phyloP scores from a whole-genome alignment of 352 stramenopile genomes.

The Globisporangium apiculatum region DNA sequence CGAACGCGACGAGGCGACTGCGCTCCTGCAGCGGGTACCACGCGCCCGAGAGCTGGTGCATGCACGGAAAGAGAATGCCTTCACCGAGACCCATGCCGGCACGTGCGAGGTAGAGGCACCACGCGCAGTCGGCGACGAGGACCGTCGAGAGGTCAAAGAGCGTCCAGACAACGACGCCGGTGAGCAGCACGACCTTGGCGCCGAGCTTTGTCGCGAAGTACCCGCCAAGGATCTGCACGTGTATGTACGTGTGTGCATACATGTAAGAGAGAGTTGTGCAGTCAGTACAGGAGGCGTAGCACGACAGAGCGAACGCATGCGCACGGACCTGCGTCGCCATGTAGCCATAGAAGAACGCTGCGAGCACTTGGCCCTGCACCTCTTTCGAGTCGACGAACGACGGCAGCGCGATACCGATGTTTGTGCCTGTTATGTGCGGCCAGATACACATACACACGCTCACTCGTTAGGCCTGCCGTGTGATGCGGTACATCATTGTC shows the following conservation, averaged over 20 bases:
- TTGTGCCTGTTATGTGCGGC: slow-evolving; percentile 42
- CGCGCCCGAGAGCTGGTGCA: slow-evolving; percentile 80
- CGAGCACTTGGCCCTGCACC: slow-evolving; percentile 75
- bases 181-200: slow-evolving; percentile 67
- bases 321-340: slow-evolving; percentile 66
- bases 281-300: slow-evolving; percentile 2
- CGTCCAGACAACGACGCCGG: slow-evolving; percentile 76
- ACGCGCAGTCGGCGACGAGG: slow-evolving; percentile 45
- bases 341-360: slow-evolving; percentile 86
- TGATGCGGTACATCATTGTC: neutral
- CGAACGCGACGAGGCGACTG: slow-evolving; percentile 69
- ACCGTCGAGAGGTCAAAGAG: slow-evolving; percentile 81
- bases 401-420: slow-evolving; percentile 81
- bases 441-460: neutral
- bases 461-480: neutral
- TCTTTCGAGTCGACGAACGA: slow-evolving; percentile 68
- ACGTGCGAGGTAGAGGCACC: slow-evolving; percentile 67
- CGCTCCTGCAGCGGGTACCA: slow-evolving; percentile 81
- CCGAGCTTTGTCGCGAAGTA: slow-evolving; percentile 64
- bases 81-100: slow-evolving; percentile 80
- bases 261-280: neutral
- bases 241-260: neutral
- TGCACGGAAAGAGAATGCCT: slow-evolving; percentile 83
- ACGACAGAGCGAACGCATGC: neutral
- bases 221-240: slow-evolving; percentile 56